A percentile compares a stretch with the other conserved stretches of the same genome.
phyloP scores from a whole-genome alignment of 2,329 filamentous ascomycete species.

The Paraphoma chrysanthemicola region DNA sequence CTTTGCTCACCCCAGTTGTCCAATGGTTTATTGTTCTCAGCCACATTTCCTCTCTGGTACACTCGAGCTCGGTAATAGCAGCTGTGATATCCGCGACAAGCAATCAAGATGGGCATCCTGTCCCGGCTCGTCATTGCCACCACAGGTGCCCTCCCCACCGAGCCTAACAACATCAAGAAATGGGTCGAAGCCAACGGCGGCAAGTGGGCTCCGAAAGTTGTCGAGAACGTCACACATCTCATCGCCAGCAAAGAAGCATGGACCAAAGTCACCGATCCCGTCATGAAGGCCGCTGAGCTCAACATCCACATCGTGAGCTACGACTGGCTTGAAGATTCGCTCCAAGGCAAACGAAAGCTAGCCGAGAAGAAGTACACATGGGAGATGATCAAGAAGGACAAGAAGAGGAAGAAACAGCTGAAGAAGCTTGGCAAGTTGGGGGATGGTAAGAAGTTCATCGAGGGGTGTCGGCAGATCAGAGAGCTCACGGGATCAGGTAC shows the following conservation, averaged over 20 bases:
- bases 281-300: slow-evolving; percentile 27
- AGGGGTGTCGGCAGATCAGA: slow-evolving; percentile 37
- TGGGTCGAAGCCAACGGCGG: slow-evolving; percentile 74
- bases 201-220: slow-evolving; percentile 59
- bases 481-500: slow-evolving; percentile 48
- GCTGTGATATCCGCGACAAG: not conserved
- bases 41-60: too few relatives aligned
- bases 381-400: slow-evolving; percentile 30
- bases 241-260: slow-evolving; percentile 71
- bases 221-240: slow-evolving; percentile 72
- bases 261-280: slow-evolving; percentile 52
- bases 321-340: slow-evolving; percentile 58
- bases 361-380: slow-evolving; percentile 46
- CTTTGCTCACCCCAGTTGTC: not conserved
- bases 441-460: slow-evolving; percentile 42
- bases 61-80: too few relatives aligned
- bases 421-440: slow-evolving; percentile 29
- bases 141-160: slow-evolving; percentile 63
- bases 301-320: slow-evolving; percentile 47
- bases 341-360: slow-evolving; percentile 45
- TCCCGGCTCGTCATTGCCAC: slow-evolving; percentile 62
- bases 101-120: slow-evolving; percentile 52
- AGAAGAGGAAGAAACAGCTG: slow-evolving; percentile 41
- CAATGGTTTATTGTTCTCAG: not conserved
- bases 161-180: slow-evolving; percentile 61